Base-by-base conservation (phyloP, 2,329 filamentous ascomycete species). In the Aspergillus clavatus region DNA sequence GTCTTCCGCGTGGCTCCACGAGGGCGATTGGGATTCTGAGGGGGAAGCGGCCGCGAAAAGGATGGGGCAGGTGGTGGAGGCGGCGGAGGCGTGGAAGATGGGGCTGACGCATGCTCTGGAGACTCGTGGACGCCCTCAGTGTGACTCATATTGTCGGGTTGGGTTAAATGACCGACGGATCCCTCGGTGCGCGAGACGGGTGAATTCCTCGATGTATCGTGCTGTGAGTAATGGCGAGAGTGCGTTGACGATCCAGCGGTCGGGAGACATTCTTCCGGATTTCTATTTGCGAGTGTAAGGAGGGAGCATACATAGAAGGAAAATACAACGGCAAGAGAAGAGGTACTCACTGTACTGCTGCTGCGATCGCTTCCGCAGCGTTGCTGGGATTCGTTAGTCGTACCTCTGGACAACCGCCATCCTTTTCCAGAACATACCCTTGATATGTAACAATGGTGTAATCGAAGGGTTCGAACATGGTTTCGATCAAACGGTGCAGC, bases 381-480 rank as follows among this genome's bases (percentile, higher is more conserved):
- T 61, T 65, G 42, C 62, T 59, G 43, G 16, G 43, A 39, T 12
- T 22, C 26, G 49, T 46, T 45, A 54, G 50, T 52, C 16, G 26
- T 27, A 38, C 23, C 24, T 38, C 12, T 24, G 22, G 7, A 35
- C 18, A 35, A 5, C 16, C 18, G 14, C 31, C 19, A 18, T 16
- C 11, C 16, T 16, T 5, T 18, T 5, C n/a, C 18, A 6, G 16
- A 33, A 59, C 81, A 53, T 75, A 89, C 79, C 84, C 84, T 60
- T 84, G 83, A 59, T 89, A 91, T 3, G 83, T 86, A 16, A 87
- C 83, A 3, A 84, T 72, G 0, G 90, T 96, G 68, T 98, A 98
- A 67, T 98, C 93, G 65, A 97, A 98, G 1, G 90, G 88, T 64
- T 87, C 83, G 63, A 97, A 98, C 60, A 95, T 86, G 4, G 81